A percentile compares a stretch with the other conserved stretches of the same genome.
These are phyloP conservation scores for Euphorbia peplus DNA, from an alignment of 345 rosid species.

Conservation along the genomic window DNA sequence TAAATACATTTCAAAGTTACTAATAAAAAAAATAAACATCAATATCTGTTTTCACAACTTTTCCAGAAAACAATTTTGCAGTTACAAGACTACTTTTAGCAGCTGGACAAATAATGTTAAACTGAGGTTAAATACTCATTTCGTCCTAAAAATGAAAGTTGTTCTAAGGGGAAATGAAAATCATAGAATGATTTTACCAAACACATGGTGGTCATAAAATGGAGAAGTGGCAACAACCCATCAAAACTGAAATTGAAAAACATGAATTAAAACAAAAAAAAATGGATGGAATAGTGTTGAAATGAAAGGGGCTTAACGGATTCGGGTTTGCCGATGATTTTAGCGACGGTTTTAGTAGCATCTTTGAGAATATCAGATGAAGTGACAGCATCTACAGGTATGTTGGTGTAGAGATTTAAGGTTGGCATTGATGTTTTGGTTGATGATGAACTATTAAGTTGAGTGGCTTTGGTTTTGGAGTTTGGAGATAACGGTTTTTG, in stretches of 20 bases:
- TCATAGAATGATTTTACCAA: conserved; percentile 35
- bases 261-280: background rate
- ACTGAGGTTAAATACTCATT: no score
- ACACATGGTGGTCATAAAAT: conserved; percentile 22
- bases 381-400: conserved; percentile 82
- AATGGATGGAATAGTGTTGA: background rate
- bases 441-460: background rate
- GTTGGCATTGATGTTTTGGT: conserved; percentile 62
- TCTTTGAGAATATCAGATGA: conserved; percentile 87
- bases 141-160: no score
- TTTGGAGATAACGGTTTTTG: conserved; percentile 1
- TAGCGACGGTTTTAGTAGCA: conserved; percentile 80
- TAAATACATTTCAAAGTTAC: no score
- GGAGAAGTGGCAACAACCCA: background rate
- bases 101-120: no score
- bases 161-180: no score
- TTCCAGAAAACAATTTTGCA: no score
- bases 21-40: no score
- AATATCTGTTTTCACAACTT: no score
- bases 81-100: no score
- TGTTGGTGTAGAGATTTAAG: conserved; percentile 71
- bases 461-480: background rate
- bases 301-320: conserved; percentile 41
- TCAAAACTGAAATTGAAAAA: background rate
- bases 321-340: conserved; percentile 94